Base-by-base conservation (phyloP, 2,329 filamentous ascomycete species). In the Cordyceps militaris region DNA sequence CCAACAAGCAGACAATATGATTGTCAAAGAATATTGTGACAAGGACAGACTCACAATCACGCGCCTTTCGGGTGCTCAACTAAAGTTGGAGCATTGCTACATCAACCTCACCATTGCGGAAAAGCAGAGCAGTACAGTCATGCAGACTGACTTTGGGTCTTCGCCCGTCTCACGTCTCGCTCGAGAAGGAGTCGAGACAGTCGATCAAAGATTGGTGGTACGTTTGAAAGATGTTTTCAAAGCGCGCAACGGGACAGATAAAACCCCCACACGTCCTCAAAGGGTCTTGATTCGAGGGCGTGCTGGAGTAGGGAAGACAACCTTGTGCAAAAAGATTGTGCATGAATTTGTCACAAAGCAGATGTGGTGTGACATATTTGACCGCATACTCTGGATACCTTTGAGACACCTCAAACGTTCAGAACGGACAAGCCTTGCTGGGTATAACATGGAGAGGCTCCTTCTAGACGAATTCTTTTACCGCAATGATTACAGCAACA, bases 241-340 rank as follows among this genome's bases (percentile, higher is more conserved):
- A 24, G 28, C 14, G 28, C 28, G 28, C 9, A 8, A 49, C 8
- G 28, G 10, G 28, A 34, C 14, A 4, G 28, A 49, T 10, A 5
- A 8, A 24, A 6, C 0, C 14, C 30, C 11, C 1, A 19, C 32
- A 10, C 7, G 19, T 19, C 47, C 47, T 14, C 19, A 21, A 60
- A 62, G 70, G 46, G 69, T 75, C 21, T 57, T 73, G 44, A 73
- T 75, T 48, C 64, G 65, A 30, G 73, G 71, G 38, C 66, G 65
- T 9, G 69, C 72, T 0, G 72, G 73, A 44, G 67, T 74, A 1
- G 72, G 72, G 3, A 76, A 75, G 64, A 72, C 71, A 6, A 75
- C 73, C 1, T 59, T 74, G 16, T 75, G 71, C 64, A 74, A 75
- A 58, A 75, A 74, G 62, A 71, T 74, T 10, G 65, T 75, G 34